Conservation (phyloP, 306 rosid genomes). For the Malus sylvestris region DNA sequence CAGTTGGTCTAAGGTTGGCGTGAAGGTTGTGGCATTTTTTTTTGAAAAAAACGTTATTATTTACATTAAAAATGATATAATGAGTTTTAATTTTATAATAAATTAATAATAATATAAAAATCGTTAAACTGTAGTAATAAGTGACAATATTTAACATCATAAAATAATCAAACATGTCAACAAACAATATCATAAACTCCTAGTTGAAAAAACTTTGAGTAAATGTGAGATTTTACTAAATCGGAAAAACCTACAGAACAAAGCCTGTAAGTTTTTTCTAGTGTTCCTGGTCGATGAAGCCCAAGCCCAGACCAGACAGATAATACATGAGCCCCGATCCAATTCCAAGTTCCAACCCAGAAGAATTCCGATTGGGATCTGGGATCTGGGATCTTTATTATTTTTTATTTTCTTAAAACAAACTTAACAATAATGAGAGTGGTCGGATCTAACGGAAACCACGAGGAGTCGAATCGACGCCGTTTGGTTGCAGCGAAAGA, state of each 20-base stretch:
- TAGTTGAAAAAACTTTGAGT: no score
- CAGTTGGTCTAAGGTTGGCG: no score
- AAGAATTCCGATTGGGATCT: background rate
- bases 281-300: background rate
- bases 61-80: accelerated
- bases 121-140: accelerated
- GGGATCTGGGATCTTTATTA: background rate
- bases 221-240: no score
- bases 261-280: background rate
- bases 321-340: background rate
- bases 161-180: no score
- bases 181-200: no score
- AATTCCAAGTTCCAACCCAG: background rate
- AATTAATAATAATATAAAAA: no score
- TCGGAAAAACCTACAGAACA: background rate
- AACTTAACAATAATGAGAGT: background rate
- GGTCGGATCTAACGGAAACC: background rate
- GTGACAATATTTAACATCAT: no score
- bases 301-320: background rate
- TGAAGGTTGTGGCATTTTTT: no score
- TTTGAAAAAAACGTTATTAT: no score
- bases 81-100: accelerated
- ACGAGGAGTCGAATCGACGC: background rate
- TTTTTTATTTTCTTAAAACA: background rate
- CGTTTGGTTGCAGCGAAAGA: background rate